phyloP scores from a whole-genome alignment of 1,284 basidiomycete species.

The Flammula alnicola region DNA sequence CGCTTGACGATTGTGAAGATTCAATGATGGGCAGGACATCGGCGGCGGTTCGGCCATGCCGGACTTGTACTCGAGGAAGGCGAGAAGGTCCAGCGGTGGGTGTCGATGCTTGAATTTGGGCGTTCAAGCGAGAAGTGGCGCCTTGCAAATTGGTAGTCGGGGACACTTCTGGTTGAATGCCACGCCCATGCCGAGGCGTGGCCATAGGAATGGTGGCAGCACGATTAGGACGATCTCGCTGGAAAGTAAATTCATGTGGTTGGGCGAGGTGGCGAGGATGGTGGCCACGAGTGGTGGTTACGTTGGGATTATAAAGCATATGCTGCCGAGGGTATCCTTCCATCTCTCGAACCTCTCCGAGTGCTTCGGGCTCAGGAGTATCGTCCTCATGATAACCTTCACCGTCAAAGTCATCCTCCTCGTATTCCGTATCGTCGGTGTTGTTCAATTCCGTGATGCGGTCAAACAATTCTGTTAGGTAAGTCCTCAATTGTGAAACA shows the following conservation, averaged over 20 bases:
- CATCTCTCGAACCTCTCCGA: slow-evolving; percentile 43
- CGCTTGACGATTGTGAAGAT: slow-evolving; percentile 61
- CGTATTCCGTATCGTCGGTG: slow-evolving; percentile 76
- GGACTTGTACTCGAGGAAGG: slow-evolving; percentile 34
- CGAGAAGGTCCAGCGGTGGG: slow-evolving; percentile 35
- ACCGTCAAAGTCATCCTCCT: slow-evolving; percentile 67
- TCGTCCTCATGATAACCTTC: slow-evolving; percentile 59
- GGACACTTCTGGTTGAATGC: slow-evolving; percentile 24
- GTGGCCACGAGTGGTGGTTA: slow-evolving; percentile 21
- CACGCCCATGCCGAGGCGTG: slow-evolving; percentile 11
- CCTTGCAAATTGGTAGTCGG: slow-evolving; percentile 34
- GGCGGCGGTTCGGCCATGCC: slow-evolving; percentile 46
- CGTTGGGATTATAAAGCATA: slow-evolving; percentile 31
- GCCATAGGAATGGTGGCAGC: slow-evolving; percentile 32
- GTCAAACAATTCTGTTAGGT: slow-evolving; percentile 74
- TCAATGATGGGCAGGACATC: slow-evolving; percentile 67
- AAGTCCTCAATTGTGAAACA: slow-evolving; percentile 82
- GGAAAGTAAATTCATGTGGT: slow-evolving; percentile 37
- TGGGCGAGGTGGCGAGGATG: slow-evolving; percentile 20
- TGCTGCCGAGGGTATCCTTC: slow-evolving; percentile 32
- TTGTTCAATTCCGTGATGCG: slow-evolving; percentile 72
- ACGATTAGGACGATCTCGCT: slow-evolving; percentile 34
- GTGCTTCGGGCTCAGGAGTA: slow-evolving; percentile 51
- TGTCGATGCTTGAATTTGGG: slow-evolving; percentile 35
- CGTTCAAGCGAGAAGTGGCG: slow-evolving; percentile 36